phyloP scores from a whole-genome alignment of 495 filamentous ascomycete genomes.

The Neurospora sp. region DNA sequence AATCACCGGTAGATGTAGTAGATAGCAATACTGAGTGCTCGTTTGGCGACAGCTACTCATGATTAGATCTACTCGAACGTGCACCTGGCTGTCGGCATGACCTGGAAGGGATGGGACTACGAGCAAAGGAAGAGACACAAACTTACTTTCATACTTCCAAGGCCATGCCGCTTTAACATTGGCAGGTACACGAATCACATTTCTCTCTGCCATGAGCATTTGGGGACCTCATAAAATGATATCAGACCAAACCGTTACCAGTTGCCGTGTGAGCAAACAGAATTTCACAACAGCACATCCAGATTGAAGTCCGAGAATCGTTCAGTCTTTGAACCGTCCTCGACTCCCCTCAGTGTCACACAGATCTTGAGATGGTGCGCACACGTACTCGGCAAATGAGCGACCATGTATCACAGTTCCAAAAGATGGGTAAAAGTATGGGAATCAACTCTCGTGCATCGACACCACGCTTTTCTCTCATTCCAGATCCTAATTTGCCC shows the following conservation, averaged over 20 bases:
- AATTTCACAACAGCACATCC: background rate
- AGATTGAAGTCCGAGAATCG: background rate
- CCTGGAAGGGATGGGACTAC: background rate
- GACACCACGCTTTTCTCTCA: background rate
- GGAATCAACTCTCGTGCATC: background rate
- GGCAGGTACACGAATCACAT: background rate
- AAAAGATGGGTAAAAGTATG: background rate
- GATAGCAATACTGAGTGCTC: background rate
- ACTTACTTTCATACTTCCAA: background rate
- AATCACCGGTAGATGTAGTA: background rate
- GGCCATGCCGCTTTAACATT: background rate
- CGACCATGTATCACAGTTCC: background rate
- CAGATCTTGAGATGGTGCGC: background rate
- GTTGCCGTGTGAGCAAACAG: too few species aligned
- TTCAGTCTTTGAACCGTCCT: background rate
- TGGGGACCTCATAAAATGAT: too few species aligned
- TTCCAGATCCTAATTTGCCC: background rate
- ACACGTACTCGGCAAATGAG: background rate
- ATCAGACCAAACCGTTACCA: too few species aligned
- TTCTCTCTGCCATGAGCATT: background rate
- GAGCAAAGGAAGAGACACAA: background rate
- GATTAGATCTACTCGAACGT: background rate
- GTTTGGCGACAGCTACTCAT: background rate
- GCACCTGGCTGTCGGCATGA: background rate
- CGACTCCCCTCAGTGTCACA: background rate